Percentiles rank a stretch among this genome's conserved stretches.
phyloP scores from a whole-genome alignment of 2,329 filamentous ascomycete species.

The Calycina herbarum region DNA sequence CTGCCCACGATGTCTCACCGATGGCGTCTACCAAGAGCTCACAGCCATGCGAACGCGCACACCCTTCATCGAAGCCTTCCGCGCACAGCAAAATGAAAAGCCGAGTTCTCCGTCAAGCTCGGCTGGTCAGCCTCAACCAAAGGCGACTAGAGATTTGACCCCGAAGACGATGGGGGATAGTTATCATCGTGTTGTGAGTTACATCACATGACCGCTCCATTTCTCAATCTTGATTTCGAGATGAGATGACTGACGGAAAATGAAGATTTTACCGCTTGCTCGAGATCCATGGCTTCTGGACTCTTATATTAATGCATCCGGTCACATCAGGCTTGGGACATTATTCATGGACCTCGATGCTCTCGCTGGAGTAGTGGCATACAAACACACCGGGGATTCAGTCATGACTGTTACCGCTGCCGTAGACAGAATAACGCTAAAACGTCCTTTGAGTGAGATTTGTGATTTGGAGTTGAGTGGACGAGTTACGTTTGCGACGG shows the following conservation, averaged over 20 bases:
- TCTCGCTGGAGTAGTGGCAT: slow-evolving; percentile 66
- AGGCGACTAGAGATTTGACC: slow-evolving; percentile 50
- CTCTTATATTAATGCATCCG: slow-evolving; percentile 67
- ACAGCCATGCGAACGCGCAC: slow-evolving; percentile 60
- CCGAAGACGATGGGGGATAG: slow-evolving; percentile 69
- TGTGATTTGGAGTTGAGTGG: slow-evolving; percentile 67
- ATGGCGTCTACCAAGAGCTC: slow-evolving; percentile 61
- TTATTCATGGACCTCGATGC: slow-evolving; percentile 72
- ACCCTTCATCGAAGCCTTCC: slow-evolving; percentile 69
- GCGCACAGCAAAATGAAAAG: slow-evolving; percentile 46
- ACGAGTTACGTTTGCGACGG: slow-evolving; percentile 59
- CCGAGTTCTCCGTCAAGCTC: background rate
- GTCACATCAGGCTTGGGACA: slow-evolving; percentile 56
- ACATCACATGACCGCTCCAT: slow-evolving; percentile 14
- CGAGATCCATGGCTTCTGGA: slow-evolving; percentile 71
- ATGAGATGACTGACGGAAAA: slow-evolving; percentile 18
- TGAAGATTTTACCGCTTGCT: slow-evolving; percentile 60
- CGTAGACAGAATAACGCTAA: slow-evolving; percentile 47
- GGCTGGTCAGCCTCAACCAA: slow-evolving; percentile 11
- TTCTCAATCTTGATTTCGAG: background rate
- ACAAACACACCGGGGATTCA: slow-evolving; percentile 67
- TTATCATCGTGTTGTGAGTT: slow-evolving; percentile 60
- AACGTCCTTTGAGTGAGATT: slow-evolving; percentile 65
- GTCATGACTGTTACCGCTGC: slow-evolving; percentile 43
- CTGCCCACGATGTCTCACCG: slow-evolving; percentile 32